Base-by-base conservation (phyloP, 306 rosid species). In the Cajanus cajan region DNA sequence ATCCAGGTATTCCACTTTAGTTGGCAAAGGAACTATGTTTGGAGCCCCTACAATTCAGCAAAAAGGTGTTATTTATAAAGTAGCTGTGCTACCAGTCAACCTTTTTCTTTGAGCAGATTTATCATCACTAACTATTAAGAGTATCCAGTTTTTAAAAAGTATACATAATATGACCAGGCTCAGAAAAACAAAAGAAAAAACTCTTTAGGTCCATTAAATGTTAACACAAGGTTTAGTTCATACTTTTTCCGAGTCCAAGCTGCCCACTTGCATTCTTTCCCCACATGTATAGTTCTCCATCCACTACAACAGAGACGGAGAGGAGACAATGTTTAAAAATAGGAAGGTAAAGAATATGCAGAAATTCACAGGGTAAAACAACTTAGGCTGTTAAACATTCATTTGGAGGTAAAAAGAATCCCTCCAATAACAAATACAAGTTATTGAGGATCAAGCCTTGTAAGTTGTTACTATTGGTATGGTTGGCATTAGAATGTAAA, bases 211-310 rank as follows among this genome's bases (percentile, higher is more conserved):
- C 22, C 52, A 73, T 9, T 16, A 39, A 67, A 85, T 9, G 78
- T 21, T 31, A 76, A 78, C 34, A 44, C 81, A 65, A 47, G 61
- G 62, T 77, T 76, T n/a, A 71, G 81, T 78, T 59, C 82, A 83
- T 88, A 94, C 98, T 85, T 88, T 94, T 94, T 82, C 98, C 98
- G 19, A 90, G 95, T 71, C 98, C 98, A 80, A 94, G 96, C 85
- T 92, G 98, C 77, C 98, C 98, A 77, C 74, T 82, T 57, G 97
- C 85, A 82, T 94, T 94, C 83, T 83, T 87, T 65, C 97, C 98
- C 98, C 96, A 94, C 93, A 89, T 90, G 82, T 88, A 94, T 44
- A 92, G 82, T 69, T 94, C 95, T 83, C 98, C 97, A 83, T 94
- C 94, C 84, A 47, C 98, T 94, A 82, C 19, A 74, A 75, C 45